These are phyloP conservation scores for Dictyostelium intermedium DNA, from an alignment of 78 protist genomes.

Conservation along the genomic window DNA sequence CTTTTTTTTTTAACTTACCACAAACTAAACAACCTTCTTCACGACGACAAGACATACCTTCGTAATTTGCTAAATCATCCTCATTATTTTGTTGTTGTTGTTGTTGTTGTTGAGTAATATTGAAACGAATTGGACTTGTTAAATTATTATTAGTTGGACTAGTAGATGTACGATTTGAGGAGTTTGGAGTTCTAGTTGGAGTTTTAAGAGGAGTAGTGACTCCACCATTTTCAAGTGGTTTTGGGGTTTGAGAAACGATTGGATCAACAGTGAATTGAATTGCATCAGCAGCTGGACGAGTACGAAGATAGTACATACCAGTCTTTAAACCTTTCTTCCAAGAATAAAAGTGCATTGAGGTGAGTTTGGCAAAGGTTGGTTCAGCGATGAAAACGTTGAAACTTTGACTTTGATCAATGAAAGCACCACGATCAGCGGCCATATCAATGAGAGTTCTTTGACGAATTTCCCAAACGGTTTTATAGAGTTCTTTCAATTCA, in stretches of 20 bases:
- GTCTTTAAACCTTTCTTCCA: constrained; percentile 99
- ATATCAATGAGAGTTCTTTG: constrained; percentile 95
- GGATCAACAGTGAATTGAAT: constrained; percentile 98
- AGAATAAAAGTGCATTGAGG: constrained; percentile 99
- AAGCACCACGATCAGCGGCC: constrained; percentile 99
- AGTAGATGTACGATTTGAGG: neutral
- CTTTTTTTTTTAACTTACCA: constrained; percentile 32
- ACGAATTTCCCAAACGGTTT: constrained; percentile 98
- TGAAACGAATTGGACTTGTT: constrained; percentile 46
- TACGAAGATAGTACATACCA: constrained; percentile 99
- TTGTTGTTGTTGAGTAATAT: neutral
- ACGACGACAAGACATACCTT: constrained; percentile 66
- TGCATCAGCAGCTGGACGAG: constrained; percentile 97
- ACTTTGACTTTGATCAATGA: constrained; percentile 95
- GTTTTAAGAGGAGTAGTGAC: neutral
- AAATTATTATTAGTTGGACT: constrained; percentile 25
- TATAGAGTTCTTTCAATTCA: constrained; percentile 92
- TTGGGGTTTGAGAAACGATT: neutral
- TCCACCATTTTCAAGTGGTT: neutral
- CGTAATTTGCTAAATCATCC: constrained; percentile 17
- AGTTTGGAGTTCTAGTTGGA: constrained; percentile 53
- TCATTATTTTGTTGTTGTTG: constrained; percentile 13
- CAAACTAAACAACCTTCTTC: constrained; percentile 81
- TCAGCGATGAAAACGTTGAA: constrained; percentile 95
- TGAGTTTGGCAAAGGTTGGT: constrained; percentile 92